Evolutionary conservation across 1,284 basidiomycete genomes (phyloP).

Genomic region (Pholiota adiposa): DNA sequence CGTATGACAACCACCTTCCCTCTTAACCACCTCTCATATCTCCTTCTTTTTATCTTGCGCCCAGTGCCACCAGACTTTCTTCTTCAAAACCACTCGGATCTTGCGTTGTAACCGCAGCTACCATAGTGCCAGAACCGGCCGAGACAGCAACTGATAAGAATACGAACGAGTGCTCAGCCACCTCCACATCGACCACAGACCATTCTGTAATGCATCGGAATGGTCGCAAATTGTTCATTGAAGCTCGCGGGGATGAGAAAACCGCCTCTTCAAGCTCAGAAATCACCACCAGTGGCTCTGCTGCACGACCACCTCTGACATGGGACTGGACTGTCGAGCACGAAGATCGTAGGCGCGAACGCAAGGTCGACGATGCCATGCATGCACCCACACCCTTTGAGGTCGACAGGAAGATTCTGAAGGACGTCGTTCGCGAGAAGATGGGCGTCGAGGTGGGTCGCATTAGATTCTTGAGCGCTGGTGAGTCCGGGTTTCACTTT

Average conservation of each 20-base stretch:
- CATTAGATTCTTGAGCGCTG: slow-evolving; percentile 75
- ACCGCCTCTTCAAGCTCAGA: slow-evolving; percentile 4
- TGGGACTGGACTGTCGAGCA: slow-evolving; percentile 76
- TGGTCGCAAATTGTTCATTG: slow-evolving; percentile 26
- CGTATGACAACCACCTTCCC: slow-evolving; percentile 22
- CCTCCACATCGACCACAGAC: slow-evolving; percentile 14
- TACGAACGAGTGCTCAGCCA: slow-evolving; percentile 1
- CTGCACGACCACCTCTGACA: slow-evolving; percentile 35
- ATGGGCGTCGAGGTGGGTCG: slow-evolving; percentile 65
- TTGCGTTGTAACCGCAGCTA: slow-evolving; percentile 3
- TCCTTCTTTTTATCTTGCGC: neutral
- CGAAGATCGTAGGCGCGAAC: slow-evolving; percentile 63
- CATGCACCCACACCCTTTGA: slow-evolving; percentile 68
- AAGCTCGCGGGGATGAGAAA: slow-evolving; percentile 13
- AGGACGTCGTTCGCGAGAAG: slow-evolving; percentile 75
- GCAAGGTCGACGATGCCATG: slow-evolving; percentile 57
- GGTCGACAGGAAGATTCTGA: slow-evolving; percentile 71
- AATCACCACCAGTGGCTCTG: neutral
- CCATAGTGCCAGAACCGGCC: slow-evolving; percentile 23
- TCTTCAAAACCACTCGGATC: slow-evolving; percentile 9
- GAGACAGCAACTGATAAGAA: slow-evolving; percentile 23
- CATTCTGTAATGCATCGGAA: slow-evolving; percentile 37
- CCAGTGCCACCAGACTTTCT: slow-evolving; percentile 6
- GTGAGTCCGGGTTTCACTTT: slow-evolving; percentile 43
- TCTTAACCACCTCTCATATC: slow-evolving; percentile 10